Percentiles rank a stretch among this genome's conserved stretches.
These are phyloP conservation scores for Penicillium mononematosum DNA, from an alignment of 495 filamentous ascomycete species.

Conservation along the genomic window DNA sequence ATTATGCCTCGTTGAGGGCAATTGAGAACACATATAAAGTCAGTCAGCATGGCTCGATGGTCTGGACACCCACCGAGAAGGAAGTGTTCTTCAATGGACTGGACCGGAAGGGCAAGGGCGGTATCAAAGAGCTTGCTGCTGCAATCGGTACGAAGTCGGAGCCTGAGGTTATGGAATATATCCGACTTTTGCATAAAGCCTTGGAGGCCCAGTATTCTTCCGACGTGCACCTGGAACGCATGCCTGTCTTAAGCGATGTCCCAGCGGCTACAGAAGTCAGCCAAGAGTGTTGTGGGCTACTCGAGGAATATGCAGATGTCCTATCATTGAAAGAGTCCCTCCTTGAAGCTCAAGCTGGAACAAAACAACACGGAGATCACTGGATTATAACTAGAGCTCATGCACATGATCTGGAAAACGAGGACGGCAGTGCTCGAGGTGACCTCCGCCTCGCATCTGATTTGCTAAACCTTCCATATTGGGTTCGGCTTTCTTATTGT, in stretches of 20 bases:
- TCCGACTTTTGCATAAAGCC: slow-evolving; percentile 58
- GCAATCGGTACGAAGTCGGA: slow-evolving; percentile 69
- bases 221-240: slow-evolving; percentile 18
- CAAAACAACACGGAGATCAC: slow-evolving; percentile 50
- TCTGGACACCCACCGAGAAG: slow-evolving; percentile 73
- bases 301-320: slow-evolving; percentile 66
- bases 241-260: slow-evolving; percentile 43
- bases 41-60: slow-evolving; percentile 64
- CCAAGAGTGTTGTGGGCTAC: slow-evolving; percentile 57
- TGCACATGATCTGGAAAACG: slow-evolving; percentile 21
- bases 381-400: slow-evolving; percentile 53
- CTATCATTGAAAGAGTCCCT: slow-evolving; percentile 57
- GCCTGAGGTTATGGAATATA: slow-evolving; percentile 69
- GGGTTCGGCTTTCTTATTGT: slow-evolving; percentile 61
- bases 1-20: slow-evolving; percentile 9
- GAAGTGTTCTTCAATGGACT: slow-evolving; percentile 63
- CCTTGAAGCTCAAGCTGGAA: slow-evolving; percentile 54
- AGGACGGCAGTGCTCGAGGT: slow-evolving; percentile 23
- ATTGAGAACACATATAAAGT: slow-evolving; percentile 21
- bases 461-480: slow-evolving; percentile 58
- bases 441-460: slow-evolving; percentile 49
- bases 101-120: slow-evolving; percentile 58
- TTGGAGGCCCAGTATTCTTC: slow-evolving; percentile 34
- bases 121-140: slow-evolving; percentile 58
- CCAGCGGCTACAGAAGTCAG: slow-evolving; percentile 75